phyloP scores from a whole-genome alignment of 2,329 filamentous ascomycete genomes.

The Ophiostoma ulmi region DNA sequence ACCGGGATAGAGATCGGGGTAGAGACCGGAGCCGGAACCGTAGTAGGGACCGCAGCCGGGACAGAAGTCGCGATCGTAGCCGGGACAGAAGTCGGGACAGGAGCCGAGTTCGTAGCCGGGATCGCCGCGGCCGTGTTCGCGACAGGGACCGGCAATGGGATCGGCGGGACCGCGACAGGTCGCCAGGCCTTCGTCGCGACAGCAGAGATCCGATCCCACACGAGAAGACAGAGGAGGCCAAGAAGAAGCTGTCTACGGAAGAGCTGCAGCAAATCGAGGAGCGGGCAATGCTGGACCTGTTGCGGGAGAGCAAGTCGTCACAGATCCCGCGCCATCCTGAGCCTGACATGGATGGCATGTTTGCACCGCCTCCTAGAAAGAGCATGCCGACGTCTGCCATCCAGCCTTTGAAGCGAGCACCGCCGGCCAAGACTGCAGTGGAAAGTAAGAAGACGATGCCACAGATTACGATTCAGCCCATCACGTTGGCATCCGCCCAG shows the following conservation, averaged over 20 bases:
- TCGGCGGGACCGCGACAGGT: conserved; percentile 41
- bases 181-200: conserved; percentile 40
- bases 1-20: conserved; percentile 33
- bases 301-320: conserved; percentile 52
- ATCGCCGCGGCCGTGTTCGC: conserved; percentile 29
- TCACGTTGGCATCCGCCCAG: not conserved
- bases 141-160: conserved; percentile 36
- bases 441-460: conserved; percentile 35
- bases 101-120: conserved; percentile 15
- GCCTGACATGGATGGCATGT: conserved; percentile 51
- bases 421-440: conserved; percentile 38
- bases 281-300: conserved; percentile 53
- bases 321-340: conserved; percentile 47
- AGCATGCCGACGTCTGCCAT: conserved; percentile 53
- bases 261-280: conserved; percentile 54
- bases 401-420: conserved; percentile 48
- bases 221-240: conserved; percentile 50
- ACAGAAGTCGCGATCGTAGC: conserved; percentile 6
- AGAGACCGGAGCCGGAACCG: conserved; percentile 33
- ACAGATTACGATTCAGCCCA: conserved; percentile 9
- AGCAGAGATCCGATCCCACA: conserved; percentile 39
- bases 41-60: conserved; percentile 31
- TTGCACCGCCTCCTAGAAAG: conserved; percentile 52
- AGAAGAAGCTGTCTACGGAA: conserved; percentile 54
- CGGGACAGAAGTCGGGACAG: conserved; percentile 10